phyloP scores from a whole-genome alignment of 257 asterid species.

The Thymus mandschuricus region DNA sequence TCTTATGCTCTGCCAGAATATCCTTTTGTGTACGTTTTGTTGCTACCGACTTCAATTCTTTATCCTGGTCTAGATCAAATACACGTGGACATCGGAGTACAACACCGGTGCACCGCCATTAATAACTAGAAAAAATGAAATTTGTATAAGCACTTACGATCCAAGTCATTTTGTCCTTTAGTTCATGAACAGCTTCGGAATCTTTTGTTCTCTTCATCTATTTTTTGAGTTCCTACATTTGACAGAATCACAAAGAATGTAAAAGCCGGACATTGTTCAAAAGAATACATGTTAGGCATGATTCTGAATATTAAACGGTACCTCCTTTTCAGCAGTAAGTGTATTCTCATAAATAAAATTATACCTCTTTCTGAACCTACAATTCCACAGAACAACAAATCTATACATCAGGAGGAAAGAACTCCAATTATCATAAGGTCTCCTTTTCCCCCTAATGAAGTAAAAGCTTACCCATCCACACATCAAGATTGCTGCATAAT shows the following conservation, averaged over 20 bases:
- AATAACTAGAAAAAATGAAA: slow-evolving; percentile 1
- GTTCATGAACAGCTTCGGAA: slow-evolving; percentile 53
- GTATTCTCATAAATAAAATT: slow-evolving; percentile 70
- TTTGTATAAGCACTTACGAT: slow-evolving; percentile 61
- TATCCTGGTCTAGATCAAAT: slow-evolving; percentile 48
- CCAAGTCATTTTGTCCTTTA: slow-evolving; percentile 52
- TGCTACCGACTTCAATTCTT: slow-evolving; percentile 69
- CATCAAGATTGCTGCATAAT: slow-evolving; percentile 67
- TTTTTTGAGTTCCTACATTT: slow-evolving; percentile 62
- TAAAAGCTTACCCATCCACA: slow-evolving; percentile 57
- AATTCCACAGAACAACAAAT: slow-evolving; percentile 21
- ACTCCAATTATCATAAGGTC: slow-evolving; percentile 3
- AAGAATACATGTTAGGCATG: background rate
- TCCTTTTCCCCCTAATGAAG: background rate
- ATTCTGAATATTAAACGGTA: slow-evolving; percentile 25
- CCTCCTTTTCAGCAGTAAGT: slow-evolving; percentile 91
- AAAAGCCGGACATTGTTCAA: slow-evolving; percentile 11
- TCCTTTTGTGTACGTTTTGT: slow-evolving; percentile 66
- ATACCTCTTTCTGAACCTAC: slow-evolving; percentile 91
- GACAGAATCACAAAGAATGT: slow-evolving; percentile 28
- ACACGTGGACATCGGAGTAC: slow-evolving; percentile 11
- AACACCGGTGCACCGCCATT: background rate
- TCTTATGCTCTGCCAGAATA: slow-evolving; percentile 83
- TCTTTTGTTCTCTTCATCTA: slow-evolving; percentile 67
- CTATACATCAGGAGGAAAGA: slow-evolving; percentile 14